A percentile compares a stretch with the other conserved stretches of the same genome.
Conservation (phyloP, 805 yeast species). For the Starmerella powellii region DNA sequence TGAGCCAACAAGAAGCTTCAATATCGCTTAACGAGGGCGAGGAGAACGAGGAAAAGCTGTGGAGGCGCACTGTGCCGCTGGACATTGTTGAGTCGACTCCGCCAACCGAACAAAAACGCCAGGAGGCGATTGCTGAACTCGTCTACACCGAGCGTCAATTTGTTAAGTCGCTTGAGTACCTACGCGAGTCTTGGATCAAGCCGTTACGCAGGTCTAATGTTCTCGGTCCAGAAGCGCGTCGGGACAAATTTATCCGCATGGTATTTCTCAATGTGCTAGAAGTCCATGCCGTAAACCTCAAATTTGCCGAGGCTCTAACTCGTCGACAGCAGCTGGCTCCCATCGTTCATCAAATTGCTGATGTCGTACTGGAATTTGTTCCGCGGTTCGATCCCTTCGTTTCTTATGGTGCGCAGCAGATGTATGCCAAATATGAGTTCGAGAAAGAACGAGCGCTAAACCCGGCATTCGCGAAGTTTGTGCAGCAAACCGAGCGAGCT, state of each 20-base stretch:
- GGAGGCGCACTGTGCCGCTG: slow-evolving; percentile 87
- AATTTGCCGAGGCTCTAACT: slow-evolving; percentile 79
- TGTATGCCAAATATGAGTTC: slow-evolving; percentile 88
- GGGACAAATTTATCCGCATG: slow-evolving; percentile 82
- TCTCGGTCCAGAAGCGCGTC: slow-evolving; percentile 75
- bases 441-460: slow-evolving; percentile 87
- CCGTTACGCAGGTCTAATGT: slow-evolving; percentile 78
- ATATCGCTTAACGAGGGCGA: slow-evolving; percentile 42
- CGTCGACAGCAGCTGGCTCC: slow-evolving; percentile 78
- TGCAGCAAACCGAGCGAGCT: slow-evolving; percentile 75
- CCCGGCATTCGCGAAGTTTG: slow-evolving; percentile 82
- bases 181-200: slow-evolving; percentile 86
- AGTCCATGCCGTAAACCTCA: slow-evolving; percentile 67
- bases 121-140: slow-evolving; percentile 88
- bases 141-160: slow-evolving; percentile 90
- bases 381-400: slow-evolving; percentile 87
- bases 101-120: slow-evolving; percentile 79
- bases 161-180: slow-evolving; percentile 84
- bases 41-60: slow-evolving; percentile 53
- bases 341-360: slow-evolving; percentile 76
- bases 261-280: slow-evolving; percentile 87
- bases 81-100: slow-evolving; percentile 65
- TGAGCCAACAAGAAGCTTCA: slow-evolving; percentile 41
- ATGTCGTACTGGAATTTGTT: slow-evolving; percentile 69
- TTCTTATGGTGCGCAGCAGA: slow-evolving; percentile 85